Base-by-base conservation (phyloP, 2,329 filamentous ascomycete species). In the Plectosphaerella cucumerina region DNA sequence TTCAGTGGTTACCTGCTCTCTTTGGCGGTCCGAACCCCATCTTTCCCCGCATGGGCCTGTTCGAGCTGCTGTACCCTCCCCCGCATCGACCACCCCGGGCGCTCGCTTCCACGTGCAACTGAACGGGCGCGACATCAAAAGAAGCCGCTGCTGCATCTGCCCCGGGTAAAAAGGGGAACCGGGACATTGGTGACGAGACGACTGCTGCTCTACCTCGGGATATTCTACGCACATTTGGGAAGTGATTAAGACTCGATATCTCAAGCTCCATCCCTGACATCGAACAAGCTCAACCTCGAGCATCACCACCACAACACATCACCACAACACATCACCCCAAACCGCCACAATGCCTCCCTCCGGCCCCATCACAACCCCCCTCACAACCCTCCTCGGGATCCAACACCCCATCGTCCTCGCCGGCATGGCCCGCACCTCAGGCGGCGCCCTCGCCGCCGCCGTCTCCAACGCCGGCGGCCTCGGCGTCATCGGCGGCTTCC, bases 401-500 rank as follows among this genome's bases (percentile, higher is more conserved):
- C 76, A 86, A 59, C 91, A 97, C 72, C 93, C 93, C 39, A 86
- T 97, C 68, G 75, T 97, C 59, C 88, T 97, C 18, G 93, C 93
- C 33, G 93, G 93, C 62, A 97, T 97, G 93, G 92, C 93, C 2
- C 84, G 88, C 55, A 89, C 89, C 10, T 92, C 89, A 0, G 86
- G 87, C 53, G 89, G 87, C 0, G 78, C 77, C 17, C 84, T 96
- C 44, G 90, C 90, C 8, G 90, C 90, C 3, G 90, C 90, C 6
- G 90, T 96, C 35, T 94, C 88, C 64, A 95, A 95, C 65, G 89
- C 90, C 1, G 91, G 91, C 56, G 91, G 90, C 0, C 82, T 96
- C 1, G 88, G 88, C 48, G 88, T 90, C 59, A 85, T 89, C 51
- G 82, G 87, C 31, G 82, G 84, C 35, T 82, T 80, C 71, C 85